Base-by-base conservation (phyloP, 139 green algal genomes). In the Ettlia oleoabundans region DNA sequence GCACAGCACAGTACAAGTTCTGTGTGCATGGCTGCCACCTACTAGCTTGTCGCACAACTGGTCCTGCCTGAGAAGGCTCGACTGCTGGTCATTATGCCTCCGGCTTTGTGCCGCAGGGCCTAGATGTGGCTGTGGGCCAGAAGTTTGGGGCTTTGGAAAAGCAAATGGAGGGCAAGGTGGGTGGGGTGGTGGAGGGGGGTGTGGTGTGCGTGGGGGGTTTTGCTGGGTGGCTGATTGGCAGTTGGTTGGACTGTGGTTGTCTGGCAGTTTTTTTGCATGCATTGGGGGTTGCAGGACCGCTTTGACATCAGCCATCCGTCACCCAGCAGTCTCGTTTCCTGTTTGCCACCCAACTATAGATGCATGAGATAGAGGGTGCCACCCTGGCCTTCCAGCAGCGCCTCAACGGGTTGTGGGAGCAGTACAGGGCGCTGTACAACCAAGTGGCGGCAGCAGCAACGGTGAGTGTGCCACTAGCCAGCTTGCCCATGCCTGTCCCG, bases 361-460 rank as follows among this genome's bases (percentile, higher is more conserved):
- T 82, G 64, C 42, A 43, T 22, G 61, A 75, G 42, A 82, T 82
- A 1, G 42, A 82, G 19, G 26, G 7, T 10, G 77, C 64, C 33
- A 61, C 63, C 0, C n/a, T 66, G 42, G 77, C 62, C 43, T 76
- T 76, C 43, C 77, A 82, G 77, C 28, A 52, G 43, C 77, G 51
- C 22, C 43, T 82, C n/a, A 75, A 75, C 43, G 47, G 24, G 24
- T 63, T 82, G 33, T 82, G 77, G 77, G 77, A 82, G 63, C 43
- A 82, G 43, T 82, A 82, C 64, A 41, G 77, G 33, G 6, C 28
- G 28, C 19, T 81, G 33, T 72, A 72, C 61, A n/a, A 71, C 37
- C 37, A 30, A 3, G 58, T 81, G 75, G 61, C 58, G 10, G 21
- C 58, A 9, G 4, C 61, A 7, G 40, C 58, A 3, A 21, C 43